phyloP scores from a whole-genome alignment of 73 alveolate species.

The Paramecium sonneborni region DNA sequence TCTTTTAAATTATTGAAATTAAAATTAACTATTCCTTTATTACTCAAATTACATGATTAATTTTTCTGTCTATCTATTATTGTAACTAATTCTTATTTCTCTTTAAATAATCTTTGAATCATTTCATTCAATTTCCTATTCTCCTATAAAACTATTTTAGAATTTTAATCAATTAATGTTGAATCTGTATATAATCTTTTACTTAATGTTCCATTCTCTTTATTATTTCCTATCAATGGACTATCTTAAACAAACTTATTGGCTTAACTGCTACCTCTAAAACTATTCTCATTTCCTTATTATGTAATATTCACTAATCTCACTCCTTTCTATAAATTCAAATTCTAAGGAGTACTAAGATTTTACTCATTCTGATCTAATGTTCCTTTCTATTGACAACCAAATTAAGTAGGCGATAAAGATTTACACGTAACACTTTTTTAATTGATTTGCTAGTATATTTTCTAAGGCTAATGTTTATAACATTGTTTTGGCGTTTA shows the following conservation, averaged over 20 bases:
- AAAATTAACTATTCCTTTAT: not conserved
- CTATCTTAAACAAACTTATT: not conserved
- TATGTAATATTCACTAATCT: not conserved
- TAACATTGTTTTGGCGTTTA: not conserved
- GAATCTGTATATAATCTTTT: not conserved
- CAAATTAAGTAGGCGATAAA: not conserved
- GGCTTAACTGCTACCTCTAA: not conserved
- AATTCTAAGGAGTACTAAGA: not conserved
- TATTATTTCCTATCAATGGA: not conserved
- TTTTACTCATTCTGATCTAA: not conserved
- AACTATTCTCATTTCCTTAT: not conserved
- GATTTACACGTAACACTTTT: not conserved
- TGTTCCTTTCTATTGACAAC: not conserved
- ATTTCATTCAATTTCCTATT: not conserved
- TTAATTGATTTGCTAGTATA: not conserved
- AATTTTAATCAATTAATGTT: not conserved
- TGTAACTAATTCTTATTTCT: conserved; percentile 1
- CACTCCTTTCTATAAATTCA: not conserved
- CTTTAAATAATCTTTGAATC: not conserved
- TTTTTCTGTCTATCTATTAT: not conserved
- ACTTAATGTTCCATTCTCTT: not conserved
- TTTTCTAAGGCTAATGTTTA: not conserved
- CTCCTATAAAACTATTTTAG: not conserved
- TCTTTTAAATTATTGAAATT: not conserved
- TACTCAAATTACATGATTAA: not conserved